Evolutionary conservation across 2,329 filamentous ascomycete species (phyloP).

Genomic region (Colletotrichum orchidophilum): DNA sequence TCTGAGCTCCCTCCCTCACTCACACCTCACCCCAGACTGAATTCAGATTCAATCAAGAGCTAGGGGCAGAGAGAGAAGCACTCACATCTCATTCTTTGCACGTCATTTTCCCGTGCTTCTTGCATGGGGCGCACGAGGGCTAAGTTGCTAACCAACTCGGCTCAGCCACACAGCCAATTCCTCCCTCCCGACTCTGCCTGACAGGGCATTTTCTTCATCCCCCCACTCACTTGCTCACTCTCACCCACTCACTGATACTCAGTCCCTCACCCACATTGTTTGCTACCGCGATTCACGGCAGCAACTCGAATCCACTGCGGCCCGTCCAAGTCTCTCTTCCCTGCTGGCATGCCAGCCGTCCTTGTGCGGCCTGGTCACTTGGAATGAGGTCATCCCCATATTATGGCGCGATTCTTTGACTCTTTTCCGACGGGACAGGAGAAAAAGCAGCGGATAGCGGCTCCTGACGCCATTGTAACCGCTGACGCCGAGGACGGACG

Average conservation of each 20-base stretch:
- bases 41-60: not conserved
- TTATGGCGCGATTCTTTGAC: not conserved
- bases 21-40: not conserved
- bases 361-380: not conserved
- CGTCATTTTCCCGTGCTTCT: slow-evolving; percentile 3
- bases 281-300: not conserved
- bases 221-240: not conserved
- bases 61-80: not conserved
- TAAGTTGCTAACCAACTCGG: not conserved
- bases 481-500: slow-evolving; percentile 8
- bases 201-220: slow-evolving; percentile 20
- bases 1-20: not conserved
- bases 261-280: not conserved
- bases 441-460: not conserved
- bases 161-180: slow-evolving; percentile 16
- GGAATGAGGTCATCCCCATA: slow-evolving; percentile 16
- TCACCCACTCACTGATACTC: not conserved
- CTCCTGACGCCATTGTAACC: not conserved
- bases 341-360: not conserved
- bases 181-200: slow-evolving; percentile 15
- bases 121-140: slow-evolving; percentile 3
- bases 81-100: slow-evolving; percentile 2
- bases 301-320: not conserved
- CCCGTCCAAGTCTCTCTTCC: not conserved
- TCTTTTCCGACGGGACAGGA: not conserved